Conservation (phyloP, 2,329 filamentous ascomycete genomes). For the Drechslera avenae region DNA sequence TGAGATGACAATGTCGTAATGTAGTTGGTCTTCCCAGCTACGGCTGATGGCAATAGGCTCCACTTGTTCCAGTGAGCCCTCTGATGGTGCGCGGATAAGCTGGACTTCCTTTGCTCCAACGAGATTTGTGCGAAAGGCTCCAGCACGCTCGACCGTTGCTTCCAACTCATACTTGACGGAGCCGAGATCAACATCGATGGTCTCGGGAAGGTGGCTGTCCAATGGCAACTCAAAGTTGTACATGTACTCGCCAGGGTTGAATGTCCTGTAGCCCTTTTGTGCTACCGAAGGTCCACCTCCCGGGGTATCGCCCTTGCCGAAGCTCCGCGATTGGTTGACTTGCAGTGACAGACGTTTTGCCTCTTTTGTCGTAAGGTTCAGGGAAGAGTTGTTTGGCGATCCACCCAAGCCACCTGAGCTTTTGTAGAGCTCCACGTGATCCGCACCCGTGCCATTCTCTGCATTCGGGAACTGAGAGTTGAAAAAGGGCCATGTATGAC, state of each 20-base stretch:
- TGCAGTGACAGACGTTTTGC: slow-evolving; percentile 75
- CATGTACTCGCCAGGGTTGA: slow-evolving; percentile 74
- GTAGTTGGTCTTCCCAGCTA: slow-evolving; percentile 92
- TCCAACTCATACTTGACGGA: slow-evolving; percentile 88
- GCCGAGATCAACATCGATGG: slow-evolving; percentile 83
- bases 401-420: slow-evolving; percentile 48
- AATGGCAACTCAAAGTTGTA: slow-evolving; percentile 84
- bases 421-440: slow-evolving; percentile 64
- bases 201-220: slow-evolving; percentile 79
- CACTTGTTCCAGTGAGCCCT: slow-evolving; percentile 85
- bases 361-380: slow-evolving; percentile 57
- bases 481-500: slow-evolving; percentile 90
- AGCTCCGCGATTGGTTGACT: slow-evolving; percentile 81
- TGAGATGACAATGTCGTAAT: slow-evolving; percentile 95
- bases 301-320: slow-evolving; percentile 75
- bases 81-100: slow-evolving; percentile 83
- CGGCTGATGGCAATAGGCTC: slow-evolving; percentile 93
- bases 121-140: slow-evolving; percentile 87
- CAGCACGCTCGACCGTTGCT: slow-evolving; percentile 81
- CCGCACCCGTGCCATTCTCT: slow-evolving; percentile 66
- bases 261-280: slow-evolving; percentile 84
- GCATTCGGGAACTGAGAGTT: slow-evolving; percentile 71
- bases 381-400: slow-evolving; percentile 53
- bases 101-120: slow-evolving; percentile 80
- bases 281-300: slow-evolving; percentile 62